These are phyloP conservation scores for Chionographis japonica DNA, from an alignment of 106 monocot genomes.

Conservation along the genomic window DNA sequence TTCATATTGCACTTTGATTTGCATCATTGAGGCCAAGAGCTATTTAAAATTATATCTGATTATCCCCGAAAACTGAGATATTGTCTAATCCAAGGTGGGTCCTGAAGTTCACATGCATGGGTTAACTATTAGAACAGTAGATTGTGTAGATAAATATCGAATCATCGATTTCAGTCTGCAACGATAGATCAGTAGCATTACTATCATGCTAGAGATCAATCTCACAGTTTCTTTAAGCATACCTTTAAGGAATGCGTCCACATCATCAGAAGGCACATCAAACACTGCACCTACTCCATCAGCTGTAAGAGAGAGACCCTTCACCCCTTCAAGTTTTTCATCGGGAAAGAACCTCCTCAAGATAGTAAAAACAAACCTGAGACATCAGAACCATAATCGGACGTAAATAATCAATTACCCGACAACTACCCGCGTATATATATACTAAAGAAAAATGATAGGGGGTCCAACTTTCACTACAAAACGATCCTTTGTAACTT, in stretches of 20 bases:
- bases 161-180: background rate
- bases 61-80: background rate
- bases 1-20: no score
- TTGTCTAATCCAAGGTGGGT: no score
- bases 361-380: conserved; percentile 69
- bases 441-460: no score
- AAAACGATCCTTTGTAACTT: no score
- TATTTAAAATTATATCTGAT: no score
- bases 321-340: conserved; percentile 64
- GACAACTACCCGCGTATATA: no score
- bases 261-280: conserved; percentile 86
- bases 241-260: conserved; percentile 66
- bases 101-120: no score
- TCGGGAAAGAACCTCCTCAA: conserved; percentile 86
- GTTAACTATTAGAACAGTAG: no score
- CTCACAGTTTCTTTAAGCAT: background rate
- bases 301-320: conserved; percentile 71
- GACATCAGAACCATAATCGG: no score
- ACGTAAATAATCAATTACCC: no score
- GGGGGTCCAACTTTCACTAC: no score
- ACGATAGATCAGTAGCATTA: background rate
- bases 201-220: background rate
- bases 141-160: background rate
- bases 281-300: conserved; percentile 91
- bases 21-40: no score